Evolutionary conservation across 805 yeast species (phyloP).

Genomic region (Starmerella bombicola): DNA sequence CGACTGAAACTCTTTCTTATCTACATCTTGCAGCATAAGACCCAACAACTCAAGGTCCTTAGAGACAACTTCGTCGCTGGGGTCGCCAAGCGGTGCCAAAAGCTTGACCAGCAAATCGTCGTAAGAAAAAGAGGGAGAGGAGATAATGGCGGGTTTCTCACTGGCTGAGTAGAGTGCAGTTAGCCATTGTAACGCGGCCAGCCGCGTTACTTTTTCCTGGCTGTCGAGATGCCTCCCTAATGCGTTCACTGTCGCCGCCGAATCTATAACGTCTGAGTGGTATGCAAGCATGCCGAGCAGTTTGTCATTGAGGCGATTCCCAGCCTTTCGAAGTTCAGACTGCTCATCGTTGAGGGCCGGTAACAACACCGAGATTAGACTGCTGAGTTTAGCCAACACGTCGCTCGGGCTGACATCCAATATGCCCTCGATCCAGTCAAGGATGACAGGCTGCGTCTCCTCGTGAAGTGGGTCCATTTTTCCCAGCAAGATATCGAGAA

Average conservation of each 20-base stretch:
- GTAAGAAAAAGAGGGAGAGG: slow-evolving; percentile 39
- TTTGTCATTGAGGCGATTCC: slow-evolving; percentile 44
- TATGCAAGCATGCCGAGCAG: slow-evolving; percentile 42
- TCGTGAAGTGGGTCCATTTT: slow-evolving; percentile 62
- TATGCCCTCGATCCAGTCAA: slow-evolving; percentile 71
- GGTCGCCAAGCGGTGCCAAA: slow-evolving; percentile 57
- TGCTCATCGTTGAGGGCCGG: slow-evolving; percentile 46
- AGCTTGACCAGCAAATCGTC: slow-evolving; percentile 34
- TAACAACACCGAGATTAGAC: slow-evolving; percentile 55
- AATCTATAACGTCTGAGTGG: slow-evolving; percentile 31
- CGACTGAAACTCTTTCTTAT: slow-evolving; percentile 61
- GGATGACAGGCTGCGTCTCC: slow-evolving; percentile 65
- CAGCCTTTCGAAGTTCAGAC: slow-evolving; percentile 40
- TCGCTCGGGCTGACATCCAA: slow-evolving; percentile 64
- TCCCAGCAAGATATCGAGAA: slow-evolving; percentile 69
- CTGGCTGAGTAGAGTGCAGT: slow-evolving; percentile 48
- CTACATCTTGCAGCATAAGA: slow-evolving; percentile 55
- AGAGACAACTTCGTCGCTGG: slow-evolving; percentile 65
- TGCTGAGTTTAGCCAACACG: slow-evolving; percentile 61
- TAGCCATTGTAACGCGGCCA: slow-evolving; percentile 84
- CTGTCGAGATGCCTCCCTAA: slow-evolving; percentile 59
- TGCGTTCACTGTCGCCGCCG: slow-evolving; percentile 52
- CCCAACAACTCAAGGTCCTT: slow-evolving; percentile 62
- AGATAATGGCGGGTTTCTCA: background rate
- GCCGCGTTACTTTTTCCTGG: slow-evolving; percentile 67